A percentile compares a stretch with the other conserved stretches of the same genome.
phyloP scores from a whole-genome alignment of 805 yeast genomes.

The Metschnikowia cubensis region DNA sequence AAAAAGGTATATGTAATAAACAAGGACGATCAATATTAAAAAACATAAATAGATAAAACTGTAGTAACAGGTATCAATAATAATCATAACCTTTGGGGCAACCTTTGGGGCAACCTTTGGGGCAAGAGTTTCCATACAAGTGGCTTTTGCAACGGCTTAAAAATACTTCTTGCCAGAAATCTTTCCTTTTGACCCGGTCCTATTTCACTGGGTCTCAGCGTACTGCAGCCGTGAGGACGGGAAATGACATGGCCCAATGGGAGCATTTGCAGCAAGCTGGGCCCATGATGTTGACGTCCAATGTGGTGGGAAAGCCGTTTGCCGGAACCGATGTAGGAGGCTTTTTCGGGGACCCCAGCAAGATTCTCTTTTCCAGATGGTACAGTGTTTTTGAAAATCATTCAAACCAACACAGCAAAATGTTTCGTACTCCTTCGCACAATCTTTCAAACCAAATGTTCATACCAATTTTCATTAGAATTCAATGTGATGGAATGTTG shows the following conservation, averaged over 20 bases:
- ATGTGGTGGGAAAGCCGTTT: constrained; percentile 84
- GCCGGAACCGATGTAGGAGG: constrained; percentile 98
- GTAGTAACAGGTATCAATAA: too few species aligned
- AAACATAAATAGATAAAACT: too few species aligned
- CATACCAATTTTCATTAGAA: too few species aligned
- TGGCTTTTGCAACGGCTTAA: constrained; percentile 54
- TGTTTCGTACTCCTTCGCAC: too few species aligned
- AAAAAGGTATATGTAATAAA: too few species aligned
- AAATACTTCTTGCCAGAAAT: constrained; percentile 52
- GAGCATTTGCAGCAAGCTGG: constrained; percentile 73
- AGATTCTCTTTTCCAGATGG: constrained; percentile 85
- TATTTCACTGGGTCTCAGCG: constrained; percentile 90
- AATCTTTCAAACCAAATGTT: too few species aligned
- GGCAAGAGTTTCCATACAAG: constrained; percentile 73
- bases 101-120: too few species aligned
- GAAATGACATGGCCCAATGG: constrained; percentile 94
- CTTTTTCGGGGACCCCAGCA: constrained; percentile 83
- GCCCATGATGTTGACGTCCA: constrained; percentile 83
- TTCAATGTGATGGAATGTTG: too few species aligned
- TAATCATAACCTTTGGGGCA: too few species aligned
- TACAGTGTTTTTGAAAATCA: too few species aligned
- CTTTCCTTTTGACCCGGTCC: constrained; percentile 83
- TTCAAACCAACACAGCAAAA: too few species aligned
- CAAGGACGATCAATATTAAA: too few species aligned
- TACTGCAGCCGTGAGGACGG: constrained; percentile 95